A percentile compares a stretch with the other conserved stretches of the same genome.
Evolutionary conservation across 2,329 filamentous ascomycete genomes (phyloP).

Genomic region (Zalaria sp.): DNA sequence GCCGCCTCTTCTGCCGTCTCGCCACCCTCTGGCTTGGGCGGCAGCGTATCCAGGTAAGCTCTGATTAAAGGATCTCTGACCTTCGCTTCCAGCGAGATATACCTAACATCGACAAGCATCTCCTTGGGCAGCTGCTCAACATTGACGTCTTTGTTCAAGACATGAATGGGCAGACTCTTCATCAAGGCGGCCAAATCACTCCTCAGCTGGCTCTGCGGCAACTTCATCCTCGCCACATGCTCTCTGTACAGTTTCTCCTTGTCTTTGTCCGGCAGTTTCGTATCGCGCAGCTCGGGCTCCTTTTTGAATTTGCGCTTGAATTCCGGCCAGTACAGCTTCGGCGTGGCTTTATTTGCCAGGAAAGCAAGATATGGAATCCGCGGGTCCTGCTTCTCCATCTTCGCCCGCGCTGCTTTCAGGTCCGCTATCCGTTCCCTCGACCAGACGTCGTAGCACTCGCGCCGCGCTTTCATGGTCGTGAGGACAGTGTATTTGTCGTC

Average conservation of each 20-base stretch:
- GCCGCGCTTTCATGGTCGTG: slow-evolving; percentile 64
- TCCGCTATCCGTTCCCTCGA: slow-evolving; percentile 59
- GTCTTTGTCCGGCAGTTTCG: slow-evolving; percentile 46
- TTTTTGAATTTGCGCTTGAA: slow-evolving; percentile 85
- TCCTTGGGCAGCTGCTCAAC: slow-evolving; percentile 45
- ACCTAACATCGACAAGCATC: slow-evolving; percentile 54
- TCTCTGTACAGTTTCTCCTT: slow-evolving; percentile 70
- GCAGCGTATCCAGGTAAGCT: slow-evolving; percentile 50
- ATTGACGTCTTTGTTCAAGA: slow-evolving; percentile 46
- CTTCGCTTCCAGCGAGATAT: slow-evolving; percentile 48
- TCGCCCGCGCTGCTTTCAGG: slow-evolving; percentile 57
- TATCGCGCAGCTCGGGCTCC: slow-evolving; percentile 66
- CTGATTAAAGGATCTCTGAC: slow-evolving; percentile 52
- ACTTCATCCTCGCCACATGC: slow-evolving; percentile 50
- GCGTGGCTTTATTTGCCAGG: slow-evolving; percentile 66
- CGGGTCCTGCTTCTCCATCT: slow-evolving; percentile 70
- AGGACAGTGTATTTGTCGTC: slow-evolving; percentile 80
- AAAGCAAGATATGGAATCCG: slow-evolving; percentile 70
- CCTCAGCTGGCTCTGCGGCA: slow-evolving; percentile 52
- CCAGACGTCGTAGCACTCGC: slow-evolving; percentile 77
- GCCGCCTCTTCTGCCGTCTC: slow-evolving; percentile 25
- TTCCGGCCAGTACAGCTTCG: slow-evolving; percentile 94
- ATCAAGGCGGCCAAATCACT: slow-evolving; percentile 54
- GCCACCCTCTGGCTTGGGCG: slow-evolving; percentile 38
- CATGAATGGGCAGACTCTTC: slow-evolving; percentile 41